Conservation (phyloP, 768 basidiomycete genomes). For the Lactifluus subvellereus region DNA sequence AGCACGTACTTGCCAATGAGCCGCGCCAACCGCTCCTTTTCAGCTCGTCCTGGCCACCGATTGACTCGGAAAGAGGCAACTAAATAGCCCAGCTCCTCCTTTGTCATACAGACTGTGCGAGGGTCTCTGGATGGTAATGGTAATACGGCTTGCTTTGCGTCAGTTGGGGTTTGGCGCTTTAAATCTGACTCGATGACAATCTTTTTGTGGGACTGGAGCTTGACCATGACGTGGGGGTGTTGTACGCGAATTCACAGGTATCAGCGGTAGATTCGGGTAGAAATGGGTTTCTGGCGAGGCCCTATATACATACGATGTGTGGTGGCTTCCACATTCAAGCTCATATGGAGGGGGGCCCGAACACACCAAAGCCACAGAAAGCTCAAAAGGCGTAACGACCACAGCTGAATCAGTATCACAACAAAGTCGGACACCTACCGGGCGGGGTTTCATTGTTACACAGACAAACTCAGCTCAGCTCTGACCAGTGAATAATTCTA, state of each 20-base stretch:
- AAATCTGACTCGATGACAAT: constrained; percentile 7
- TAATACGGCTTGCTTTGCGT: constrained; percentile 5
- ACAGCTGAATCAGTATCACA: constrained; percentile 5
- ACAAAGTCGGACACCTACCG: constrained; percentile 2
- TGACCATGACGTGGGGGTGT: constrained; percentile 11
- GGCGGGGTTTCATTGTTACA: constrained; percentile 7
- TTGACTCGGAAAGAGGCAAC: constrained; percentile 13
- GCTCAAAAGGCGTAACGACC: constrained; percentile 8
- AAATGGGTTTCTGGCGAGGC: neutral
- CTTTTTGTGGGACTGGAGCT: constrained; percentile 18
- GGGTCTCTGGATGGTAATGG: constrained; percentile 13
- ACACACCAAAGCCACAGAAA: constrained; percentile 19
- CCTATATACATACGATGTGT: constrained; percentile 20
- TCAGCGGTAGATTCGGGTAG: neutral
- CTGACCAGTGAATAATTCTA: neutral
- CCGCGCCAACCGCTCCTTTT: constrained; percentile 17
- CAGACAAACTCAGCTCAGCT: constrained; percentile 1
- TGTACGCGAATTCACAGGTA: neutral
- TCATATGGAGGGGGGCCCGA: constrained; percentile 11
- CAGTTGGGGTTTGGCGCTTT: neutral
- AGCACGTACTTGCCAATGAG: constrained; percentile 17
- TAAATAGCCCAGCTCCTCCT: constrained; percentile 9
- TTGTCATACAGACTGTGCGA: constrained; percentile 18
- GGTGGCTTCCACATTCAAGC: constrained; percentile 17
- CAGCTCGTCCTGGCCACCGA: constrained; percentile 18